phyloP scores from a whole-genome alignment of 805 yeast genomes.

The Suhomyces sp. region DNA sequence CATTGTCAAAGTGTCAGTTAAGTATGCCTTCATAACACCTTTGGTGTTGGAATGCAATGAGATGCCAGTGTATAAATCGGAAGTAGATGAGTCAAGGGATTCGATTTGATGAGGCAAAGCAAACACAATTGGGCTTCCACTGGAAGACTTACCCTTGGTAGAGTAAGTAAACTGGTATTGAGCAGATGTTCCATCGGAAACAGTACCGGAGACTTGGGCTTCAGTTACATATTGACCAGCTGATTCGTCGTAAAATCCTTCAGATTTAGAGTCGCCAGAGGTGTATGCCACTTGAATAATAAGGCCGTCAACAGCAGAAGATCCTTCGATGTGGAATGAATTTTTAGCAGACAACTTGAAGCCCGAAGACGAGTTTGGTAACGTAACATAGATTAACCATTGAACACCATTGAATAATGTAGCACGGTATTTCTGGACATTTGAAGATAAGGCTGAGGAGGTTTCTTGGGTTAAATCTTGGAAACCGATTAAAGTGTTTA shows the following conservation, averaged over 20 bases:
- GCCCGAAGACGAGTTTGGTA: conserved; percentile 37
- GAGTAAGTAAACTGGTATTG: conserved; percentile 46
- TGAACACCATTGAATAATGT: conserved; percentile 36
- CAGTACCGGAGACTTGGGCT: conserved; percentile 47
- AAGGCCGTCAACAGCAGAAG: conserved; percentile 39
- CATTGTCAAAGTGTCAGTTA: conserved; percentile 38
- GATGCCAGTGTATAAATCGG: conserved; percentile 38
- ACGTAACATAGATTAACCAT: conserved; percentile 53
- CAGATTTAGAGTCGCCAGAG: conserved; percentile 32
- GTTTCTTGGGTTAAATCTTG: conserved; percentile 32
- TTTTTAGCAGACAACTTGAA: conserved; percentile 31
- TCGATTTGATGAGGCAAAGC: conserved; percentile 54
- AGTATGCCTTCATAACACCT: conserved; percentile 48
- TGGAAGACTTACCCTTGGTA: conserved; percentile 48
- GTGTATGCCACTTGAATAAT: conserved; percentile 53
- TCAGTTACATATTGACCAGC: conserved; percentile 66
- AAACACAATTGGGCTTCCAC: conserved; percentile 46
- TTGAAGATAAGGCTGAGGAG: conserved; percentile 23
- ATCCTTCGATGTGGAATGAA: conserved; percentile 35
- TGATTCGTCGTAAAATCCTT: conserved; percentile 52
- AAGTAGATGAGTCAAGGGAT: conserved; percentile 28
- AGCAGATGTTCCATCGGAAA: conserved; percentile 43
- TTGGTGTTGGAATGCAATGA: conserved; percentile 46
- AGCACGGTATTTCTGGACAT: conserved; percentile 30
- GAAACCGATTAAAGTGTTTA: conserved; percentile 49